These are phyloP conservation scores for Fistulinella staudtii DNA, from an alignment of 1,284 basidiomycete genomes.

Conservation along the genomic window DNA sequence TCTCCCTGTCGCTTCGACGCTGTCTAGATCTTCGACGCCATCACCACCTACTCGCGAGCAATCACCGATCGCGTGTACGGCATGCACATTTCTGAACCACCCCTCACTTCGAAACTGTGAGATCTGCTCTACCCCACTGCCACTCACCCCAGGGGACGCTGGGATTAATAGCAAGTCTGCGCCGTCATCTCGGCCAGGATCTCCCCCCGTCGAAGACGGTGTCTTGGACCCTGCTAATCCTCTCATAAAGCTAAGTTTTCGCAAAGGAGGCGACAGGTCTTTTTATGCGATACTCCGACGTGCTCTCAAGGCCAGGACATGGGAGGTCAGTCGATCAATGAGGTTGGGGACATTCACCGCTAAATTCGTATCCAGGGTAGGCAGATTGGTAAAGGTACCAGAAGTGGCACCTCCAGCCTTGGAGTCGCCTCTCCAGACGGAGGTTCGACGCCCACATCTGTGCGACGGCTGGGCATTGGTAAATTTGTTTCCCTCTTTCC, in stretches of 20 bases:
- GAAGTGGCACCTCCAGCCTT: constrained; percentile 24
- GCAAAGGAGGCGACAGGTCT: constrained; percentile 84
- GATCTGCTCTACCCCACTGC: constrained; percentile 77
- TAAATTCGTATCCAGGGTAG: constrained; percentile 20
- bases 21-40: constrained; percentile 18
- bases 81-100: constrained; percentile 93
- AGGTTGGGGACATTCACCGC: neutral
- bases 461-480: constrained; percentile 31
- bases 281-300: constrained; percentile 82
- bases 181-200: constrained; percentile 54
- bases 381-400: constrained; percentile 24
- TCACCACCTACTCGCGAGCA: constrained; percentile 10
- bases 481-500: neutral
- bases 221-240: constrained; percentile 32
- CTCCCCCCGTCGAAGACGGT: constrained; percentile 42
- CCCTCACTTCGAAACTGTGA: constrained; percentile 77
- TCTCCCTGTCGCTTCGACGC: constrained; percentile 25
- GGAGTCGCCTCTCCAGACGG: constrained; percentile 17
- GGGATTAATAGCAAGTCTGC: constrained; percentile 48
- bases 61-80: constrained; percentile 60
- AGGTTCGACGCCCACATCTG: constrained; percentile 10
- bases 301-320: constrained; percentile 73
- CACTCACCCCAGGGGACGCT: constrained; percentile 27
- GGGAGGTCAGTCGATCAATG: constrained; percentile 57
- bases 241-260: constrained; percentile 78